Evolutionary conservation across 345 rosid genomes (phyloP).

Genomic region (Combretum micranthum): DNA sequence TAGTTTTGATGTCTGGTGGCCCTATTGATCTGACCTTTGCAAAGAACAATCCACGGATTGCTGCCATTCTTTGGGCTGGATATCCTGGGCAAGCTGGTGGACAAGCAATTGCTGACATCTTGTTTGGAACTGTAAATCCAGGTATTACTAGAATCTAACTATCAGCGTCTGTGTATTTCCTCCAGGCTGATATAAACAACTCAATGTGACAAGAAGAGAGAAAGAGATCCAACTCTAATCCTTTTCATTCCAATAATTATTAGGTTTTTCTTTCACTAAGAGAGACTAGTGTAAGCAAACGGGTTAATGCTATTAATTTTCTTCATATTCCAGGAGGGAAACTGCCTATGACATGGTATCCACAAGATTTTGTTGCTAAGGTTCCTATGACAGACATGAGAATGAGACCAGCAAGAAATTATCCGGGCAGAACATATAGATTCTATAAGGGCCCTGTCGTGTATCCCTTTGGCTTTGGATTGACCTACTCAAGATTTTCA

Average conservation of each 20-base stretch:
- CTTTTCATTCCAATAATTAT: not conserved
- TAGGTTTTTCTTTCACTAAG: no score
- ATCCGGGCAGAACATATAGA: slow-evolving; percentile 91
- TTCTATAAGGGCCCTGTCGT: slow-evolving; percentile 93
- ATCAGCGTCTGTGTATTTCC: no score
- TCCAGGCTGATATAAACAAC: no score
- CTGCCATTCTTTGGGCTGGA: slow-evolving; percentile 94
- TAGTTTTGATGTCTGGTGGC: slow-evolving; percentile 82
- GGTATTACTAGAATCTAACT: slow-evolving; percentile 22
- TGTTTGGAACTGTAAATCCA: slow-evolving; percentile 78
- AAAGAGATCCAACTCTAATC: not conserved
- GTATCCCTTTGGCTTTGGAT: slow-evolving; percentile 72
- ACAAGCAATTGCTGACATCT: slow-evolving; percentile 64
- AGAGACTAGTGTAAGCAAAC: no score
- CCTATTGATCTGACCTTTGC: slow-evolving; percentile 84
- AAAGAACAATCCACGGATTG: slow-evolving; percentile 58
- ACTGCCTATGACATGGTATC: slow-evolving; percentile 95
- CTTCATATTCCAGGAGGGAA: slow-evolving; percentile 54
- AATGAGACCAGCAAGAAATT: slow-evolving; percentile 53
- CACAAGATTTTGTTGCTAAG: slow-evolving; percentile 57
- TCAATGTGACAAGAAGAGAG: not conserved
- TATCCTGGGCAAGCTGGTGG: slow-evolving; percentile 99
- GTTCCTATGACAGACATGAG: slow-evolving; percentile 90
- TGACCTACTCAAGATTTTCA: slow-evolving; percentile 53
- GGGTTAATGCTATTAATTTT: no score